Base-by-base conservation (phyloP, 306 rosid species). In the Prunus mira region DNA sequence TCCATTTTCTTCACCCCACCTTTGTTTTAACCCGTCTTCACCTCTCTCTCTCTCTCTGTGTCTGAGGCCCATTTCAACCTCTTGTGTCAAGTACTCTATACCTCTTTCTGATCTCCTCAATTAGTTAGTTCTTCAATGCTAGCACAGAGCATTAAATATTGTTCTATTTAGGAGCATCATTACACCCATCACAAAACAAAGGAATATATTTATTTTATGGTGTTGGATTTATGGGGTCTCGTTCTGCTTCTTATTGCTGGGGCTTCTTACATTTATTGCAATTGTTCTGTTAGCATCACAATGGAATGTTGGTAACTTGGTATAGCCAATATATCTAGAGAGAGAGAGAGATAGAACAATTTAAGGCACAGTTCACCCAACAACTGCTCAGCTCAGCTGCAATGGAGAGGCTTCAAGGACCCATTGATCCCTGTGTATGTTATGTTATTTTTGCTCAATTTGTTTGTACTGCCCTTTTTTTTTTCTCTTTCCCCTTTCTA, bases 341-440 rank as follows among this genome's bases (percentile, higher is more conserved):
- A 76, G 45, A 73, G 38, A 32, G 38, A 67, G 73, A 57, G 76
- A 54, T 51, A 79, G 58, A 82, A 58, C 51, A 24, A 84, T 88
- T 84, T 79, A 72, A 82, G 32, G 12, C n/a, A 38, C 67, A 54
- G 47, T 83, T 72, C 80, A 54, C 71, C 84, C 82, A 68, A 73
- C 72, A 72, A n/a, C 84, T 75, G 14, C 78, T 80, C 84, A 45
- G 68, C 86, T 71, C 76, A 45, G 27, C 50, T 71, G 41, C 68
- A 71, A 94, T 95, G 98, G 93, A 95, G 89, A 85, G 91, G 78
- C 90, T 90, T 61, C 93, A 90, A 90, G 96, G 88, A 91, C 98
- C 93, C 86, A 76, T 90, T 71, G 84, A 88, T 84, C 86, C 96
- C 73, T 89, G 81, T 80, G 97, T 95, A 90, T 89, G 97, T 80